Evolutionary conservation across 1,284 basidiomycete genomes (phyloP), one percentile per base, ranked within the genome.

Genomic region (Trichosporon sp.): DNA sequence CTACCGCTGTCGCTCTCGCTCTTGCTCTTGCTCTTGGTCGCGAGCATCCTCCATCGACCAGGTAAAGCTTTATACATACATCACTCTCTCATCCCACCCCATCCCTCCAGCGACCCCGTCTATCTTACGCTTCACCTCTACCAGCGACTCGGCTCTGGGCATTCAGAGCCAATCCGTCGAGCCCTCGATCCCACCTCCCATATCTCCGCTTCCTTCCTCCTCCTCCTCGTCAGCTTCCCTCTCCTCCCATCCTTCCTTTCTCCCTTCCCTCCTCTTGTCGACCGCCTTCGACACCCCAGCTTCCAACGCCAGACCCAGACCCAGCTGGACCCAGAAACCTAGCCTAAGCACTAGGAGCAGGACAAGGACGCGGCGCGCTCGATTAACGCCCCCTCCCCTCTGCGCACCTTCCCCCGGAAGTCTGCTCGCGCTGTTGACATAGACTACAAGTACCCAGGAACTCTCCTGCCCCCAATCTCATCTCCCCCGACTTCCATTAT

Each of bases 361-460:
- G 44, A 25, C 36, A 19, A 46, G 16, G 44, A 46, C 46, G 46
- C 46, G 25, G 25, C 46, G 25, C 46, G 23, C 23, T 25, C 44
- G 25, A 52, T 52, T 25, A 52, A 52, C 46, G 46, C 44, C 21
- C 13, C n/a, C n/a, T n/a, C 46, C 29, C 46, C 46, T 52, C 46
- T 52, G 25, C 46, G 25, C 46, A 16, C 46, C 7, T 14, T 52
- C 23, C 46, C 29, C 46, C 1, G 14, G 5, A 7, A 23, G 16
- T n/a, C 6, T 7, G 21, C 46, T 52, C 46, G 21, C 46, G 46
- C 46, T 52, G 46, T 52, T 52, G 46, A 52, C 46, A 52, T 52
- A 25, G 23, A 52, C 46, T 52, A 52, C 46, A 52, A 52, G 46
- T 52, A 52, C 46, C 46, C 46, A 52, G 25, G 46, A 52, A 52